Evolutionary conservation across 768 basidiomycete species (phyloP).

Genomic region (Filobasidium wieringae): DNA sequence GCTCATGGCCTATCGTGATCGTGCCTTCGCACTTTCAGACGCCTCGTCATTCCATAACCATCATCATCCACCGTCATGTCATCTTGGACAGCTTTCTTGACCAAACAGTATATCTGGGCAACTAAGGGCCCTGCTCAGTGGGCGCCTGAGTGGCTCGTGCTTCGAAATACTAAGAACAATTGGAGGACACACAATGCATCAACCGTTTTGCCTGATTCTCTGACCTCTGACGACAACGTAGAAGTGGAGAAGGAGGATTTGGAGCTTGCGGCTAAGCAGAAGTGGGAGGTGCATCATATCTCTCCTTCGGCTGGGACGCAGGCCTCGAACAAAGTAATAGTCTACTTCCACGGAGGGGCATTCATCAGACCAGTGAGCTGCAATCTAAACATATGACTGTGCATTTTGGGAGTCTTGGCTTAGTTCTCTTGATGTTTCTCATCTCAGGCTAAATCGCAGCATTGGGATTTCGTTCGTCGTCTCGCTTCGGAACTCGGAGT

Average conservation of each 20-base stretch:
- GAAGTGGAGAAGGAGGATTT: background rate
- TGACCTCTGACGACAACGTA: background rate
- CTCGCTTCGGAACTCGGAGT: slow-evolving; percentile 5
- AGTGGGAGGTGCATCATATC: slow-evolving; percentile 12
- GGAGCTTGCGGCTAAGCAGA: background rate
- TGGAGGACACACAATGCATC: too few relatives aligned
- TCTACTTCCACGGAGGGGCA: slow-evolving; percentile 21
- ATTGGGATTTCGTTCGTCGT: slow-evolving; percentile 9
- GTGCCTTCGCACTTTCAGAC: too few relatives aligned
- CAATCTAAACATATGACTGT: background rate
- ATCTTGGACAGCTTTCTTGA: too few relatives aligned
- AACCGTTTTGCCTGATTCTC: too few relatives aligned
- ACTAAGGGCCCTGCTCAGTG: too few relatives aligned
- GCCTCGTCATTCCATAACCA: too few relatives aligned
- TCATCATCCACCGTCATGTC: too few relatives aligned
- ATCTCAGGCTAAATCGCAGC: slow-evolving; percentile 6
- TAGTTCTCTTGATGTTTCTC: too few relatives aligned
- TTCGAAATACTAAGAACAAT: too few relatives aligned
- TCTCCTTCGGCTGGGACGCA: background rate
- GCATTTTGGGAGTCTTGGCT: background rate
- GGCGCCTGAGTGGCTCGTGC: too few relatives aligned
- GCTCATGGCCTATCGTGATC: too few relatives aligned
- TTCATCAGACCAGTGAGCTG: background rate
- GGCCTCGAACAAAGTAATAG: slow-evolving; percentile 11
- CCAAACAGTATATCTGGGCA: too few relatives aligned